phyloP scores from a whole-genome alignment of 352 stramenopile genomes.

The Globisporangium alternatum region DNA sequence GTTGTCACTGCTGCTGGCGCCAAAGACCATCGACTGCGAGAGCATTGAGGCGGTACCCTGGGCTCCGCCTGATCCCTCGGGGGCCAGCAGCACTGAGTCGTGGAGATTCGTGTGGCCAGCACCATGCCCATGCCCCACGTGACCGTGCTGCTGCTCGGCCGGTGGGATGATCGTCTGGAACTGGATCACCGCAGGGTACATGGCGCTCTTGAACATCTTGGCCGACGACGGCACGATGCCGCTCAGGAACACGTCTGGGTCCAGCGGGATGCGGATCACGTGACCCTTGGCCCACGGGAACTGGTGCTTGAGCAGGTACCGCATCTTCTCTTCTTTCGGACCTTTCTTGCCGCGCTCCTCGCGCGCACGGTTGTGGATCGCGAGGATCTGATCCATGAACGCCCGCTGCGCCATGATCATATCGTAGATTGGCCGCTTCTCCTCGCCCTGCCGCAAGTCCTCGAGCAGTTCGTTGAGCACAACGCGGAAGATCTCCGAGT shows the following conservation, averaged over 20 bases:
- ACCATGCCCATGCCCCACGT: conserved; percentile 10
- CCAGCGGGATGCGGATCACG: conserved; percentile 84
- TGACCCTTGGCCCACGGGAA: conserved; percentile 73
- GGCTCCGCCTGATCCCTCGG: conserved; percentile 1
- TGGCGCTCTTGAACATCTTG: conserved; percentile 98
- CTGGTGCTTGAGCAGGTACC: conserved; percentile 82
- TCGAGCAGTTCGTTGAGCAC: conserved; percentile 92
- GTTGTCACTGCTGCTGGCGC: conserved; percentile 39
- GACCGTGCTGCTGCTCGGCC: conserved; percentile 28
- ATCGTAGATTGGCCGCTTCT: conserved; percentile 90
- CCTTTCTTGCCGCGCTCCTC: conserved; percentile 94
- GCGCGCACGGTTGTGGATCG: conserved; percentile 90
- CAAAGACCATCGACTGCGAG: conserved; percentile 50
- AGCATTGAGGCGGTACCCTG: conserved; percentile 20
- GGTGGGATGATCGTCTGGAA: conserved; percentile 87
- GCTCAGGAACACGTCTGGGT: conserved; percentile 81
- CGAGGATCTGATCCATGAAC: conserved; percentile 94
- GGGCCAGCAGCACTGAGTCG: conserved; percentile 8
- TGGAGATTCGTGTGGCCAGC: conserved; percentile 6
- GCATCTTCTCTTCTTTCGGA: conserved; percentile 94
- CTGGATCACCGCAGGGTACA: conserved; percentile 97
- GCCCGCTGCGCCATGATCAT: conserved; percentile 90
- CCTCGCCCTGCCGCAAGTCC: conserved; percentile 89
- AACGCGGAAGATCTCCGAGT: conserved; percentile 76
- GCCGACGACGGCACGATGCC: conserved; percentile 89